phyloP scores from a whole-genome alignment of 257 asterid genomes.

The Solanum gracilifrons region DNA sequence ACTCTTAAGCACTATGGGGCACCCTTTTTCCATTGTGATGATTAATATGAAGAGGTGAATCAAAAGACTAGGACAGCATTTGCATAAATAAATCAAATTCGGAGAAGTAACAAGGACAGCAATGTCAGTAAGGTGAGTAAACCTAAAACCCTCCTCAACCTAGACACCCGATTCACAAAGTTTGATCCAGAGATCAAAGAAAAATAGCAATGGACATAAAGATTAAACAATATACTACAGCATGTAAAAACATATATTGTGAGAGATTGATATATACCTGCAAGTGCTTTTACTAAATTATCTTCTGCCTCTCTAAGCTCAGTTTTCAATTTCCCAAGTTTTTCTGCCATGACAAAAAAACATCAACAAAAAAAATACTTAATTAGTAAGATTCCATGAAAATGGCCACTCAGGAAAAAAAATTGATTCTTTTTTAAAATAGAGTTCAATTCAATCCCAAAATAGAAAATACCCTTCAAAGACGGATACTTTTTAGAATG shows the following conservation, averaged over 20 bases:
- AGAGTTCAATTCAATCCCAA: neutral
- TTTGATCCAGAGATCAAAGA: neutral
- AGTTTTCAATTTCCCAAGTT: constrained; percentile 44
- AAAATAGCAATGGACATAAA: neutral
- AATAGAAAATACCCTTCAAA: neutral
- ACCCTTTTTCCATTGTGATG: neutral
- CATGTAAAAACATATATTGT: neutral
- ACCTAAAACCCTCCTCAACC: neutral
- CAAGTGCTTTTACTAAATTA: constrained; percentile 60
- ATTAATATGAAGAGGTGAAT: neutral
- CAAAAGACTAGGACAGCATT: neutral
- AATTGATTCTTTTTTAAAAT: neutral
- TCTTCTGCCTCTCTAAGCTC: constrained; percentile 64
- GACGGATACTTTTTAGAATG: neutral
- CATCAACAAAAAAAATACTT: neutral
- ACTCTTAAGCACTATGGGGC: neutral
- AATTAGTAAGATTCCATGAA: neutral
- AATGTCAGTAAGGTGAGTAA: neutral
- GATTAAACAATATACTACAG: neutral
- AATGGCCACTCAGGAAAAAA: neutral
- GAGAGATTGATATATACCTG: constrained; percentile 33
- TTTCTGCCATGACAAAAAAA: constrained; percentile 23
- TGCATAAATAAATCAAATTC: neutral
- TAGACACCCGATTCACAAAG: neutral
- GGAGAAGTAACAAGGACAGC: neutral